phyloP scores from a whole-genome alignment of 176 grass and related monocot genomes.

The Stipa capillata region DNA sequence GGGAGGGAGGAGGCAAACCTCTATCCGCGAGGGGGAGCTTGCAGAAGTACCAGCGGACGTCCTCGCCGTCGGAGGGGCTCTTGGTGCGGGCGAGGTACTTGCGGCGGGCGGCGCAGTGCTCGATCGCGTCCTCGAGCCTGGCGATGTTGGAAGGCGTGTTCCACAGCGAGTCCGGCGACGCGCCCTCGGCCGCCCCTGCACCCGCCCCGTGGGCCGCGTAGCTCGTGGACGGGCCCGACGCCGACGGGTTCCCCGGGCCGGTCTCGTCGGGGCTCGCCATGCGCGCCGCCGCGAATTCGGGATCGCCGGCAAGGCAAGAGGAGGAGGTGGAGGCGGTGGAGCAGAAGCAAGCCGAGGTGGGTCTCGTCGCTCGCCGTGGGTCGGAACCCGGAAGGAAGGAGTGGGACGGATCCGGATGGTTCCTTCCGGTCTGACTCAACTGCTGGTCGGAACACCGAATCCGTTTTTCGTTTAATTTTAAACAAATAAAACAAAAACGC shows the following conservation, averaged over 20 bases:
- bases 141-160: slow-evolving; percentile 90
- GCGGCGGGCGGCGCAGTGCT: slow-evolving; percentile 54
- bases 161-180: slow-evolving; percentile 67
- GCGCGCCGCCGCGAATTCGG: neutral
- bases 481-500: no score
- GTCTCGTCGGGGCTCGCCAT: slow-evolving; percentile 17
- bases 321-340: neutral
- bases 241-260: neutral
- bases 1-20: slow-evolving; percentile 24
- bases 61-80: slow-evolving; percentile 83
- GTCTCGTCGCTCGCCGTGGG: neutral
- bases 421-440: neutral
- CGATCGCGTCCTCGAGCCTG: slow-evolving; percentile 68
- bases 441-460: no score
- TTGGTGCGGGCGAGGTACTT: slow-evolving; percentile 91
- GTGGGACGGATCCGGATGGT: neutral
- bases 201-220: neutral
- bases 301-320: neutral
- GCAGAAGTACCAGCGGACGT: slow-evolving; percentile 95
- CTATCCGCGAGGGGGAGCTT: slow-evolving; percentile 71
- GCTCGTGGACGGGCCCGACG: slow-evolving; percentile 23
- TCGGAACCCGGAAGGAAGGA: neutral
- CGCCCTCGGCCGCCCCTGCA: neutral
- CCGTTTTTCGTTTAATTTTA: no score
- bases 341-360: neutral